phyloP scores from a whole-genome alignment of 2,329 filamentous ascomycete genomes.

The Xylogone sp. region DNA sequence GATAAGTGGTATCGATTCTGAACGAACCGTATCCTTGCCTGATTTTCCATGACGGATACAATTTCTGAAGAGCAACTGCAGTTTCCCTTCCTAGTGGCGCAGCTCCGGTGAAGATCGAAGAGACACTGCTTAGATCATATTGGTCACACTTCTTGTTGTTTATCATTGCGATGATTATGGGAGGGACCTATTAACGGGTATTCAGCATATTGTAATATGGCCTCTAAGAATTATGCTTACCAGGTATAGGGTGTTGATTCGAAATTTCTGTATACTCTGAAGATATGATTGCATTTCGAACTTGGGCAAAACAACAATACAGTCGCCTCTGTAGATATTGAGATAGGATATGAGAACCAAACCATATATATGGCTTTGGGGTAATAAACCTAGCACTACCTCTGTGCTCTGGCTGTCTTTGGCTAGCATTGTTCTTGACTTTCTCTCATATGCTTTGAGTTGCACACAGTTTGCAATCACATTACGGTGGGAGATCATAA shows the following conservation, averaged over 20 bases:
- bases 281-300: conserved; percentile 66
- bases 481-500: conserved; percentile 77
- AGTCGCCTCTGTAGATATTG: conserved; percentile 64
- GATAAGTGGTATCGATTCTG: neutral
- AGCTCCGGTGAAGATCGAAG: conserved; percentile 64
- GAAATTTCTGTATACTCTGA: conserved; percentile 58
- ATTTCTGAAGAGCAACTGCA: conserved; percentile 52
- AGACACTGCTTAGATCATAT: conserved; percentile 66
- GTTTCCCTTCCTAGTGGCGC: conserved; percentile 71
- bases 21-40: conserved; percentile 62
- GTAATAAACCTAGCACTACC: conserved; percentile 62
- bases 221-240: conserved; percentile 32
- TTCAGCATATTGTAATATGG: neutral
- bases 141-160: conserved; percentile 58
- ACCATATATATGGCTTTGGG: conserved; percentile 76
- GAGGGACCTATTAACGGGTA: conserved; percentile 49
- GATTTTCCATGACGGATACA: conserved; percentile 60
- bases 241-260: conserved; percentile 61
- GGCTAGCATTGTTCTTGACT: conserved; percentile 21
- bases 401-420: neutral
- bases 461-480: conserved; percentile 75
- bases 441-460: conserved; percentile 41
- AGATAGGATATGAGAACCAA: conserved; percentile 64
- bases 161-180: conserved; percentile 71
- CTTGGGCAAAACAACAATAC: conserved; percentile 64